Base-by-base conservation (phyloP, 352 stramenopile genomes). In the Globisporangium megalacanthum region DNA sequence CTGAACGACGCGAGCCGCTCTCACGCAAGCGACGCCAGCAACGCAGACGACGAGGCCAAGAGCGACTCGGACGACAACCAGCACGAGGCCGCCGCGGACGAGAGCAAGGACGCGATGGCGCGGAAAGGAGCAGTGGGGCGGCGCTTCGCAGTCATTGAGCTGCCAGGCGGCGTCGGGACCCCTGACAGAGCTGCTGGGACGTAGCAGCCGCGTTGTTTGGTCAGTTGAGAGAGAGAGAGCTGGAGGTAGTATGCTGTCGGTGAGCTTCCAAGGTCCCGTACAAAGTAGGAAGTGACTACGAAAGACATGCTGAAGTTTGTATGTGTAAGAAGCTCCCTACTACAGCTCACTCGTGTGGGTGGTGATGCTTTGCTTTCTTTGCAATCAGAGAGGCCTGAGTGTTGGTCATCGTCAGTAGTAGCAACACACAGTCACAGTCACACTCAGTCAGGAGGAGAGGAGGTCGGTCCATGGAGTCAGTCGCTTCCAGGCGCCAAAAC, bases 31-130 rank as follows among this genome's bases (percentile, higher is more conserved):
- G 6, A 7, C 11, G 52, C 20, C 29, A 39, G 9, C 22, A 49
- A 11, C 33, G 42, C 35, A 17, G 35, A 49, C 20, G 31, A 54
- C 20, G 53, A 60, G 41, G 22, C 42, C 58, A 54, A 64, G 35
- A 11, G 46, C 42, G 52, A 36, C 13, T 13, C 33, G 29, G 35
- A 5, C 4, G 39, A 50, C 29, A 48, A 20, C 29, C 44, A 64
- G 29, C 33, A 47, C 11, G 35, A 49, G n/a, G n/a, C n/a, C n/a
- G n/a, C n/a, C 29, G 31, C 42, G 37, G 41, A 55, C 22, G 53
- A 60, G 41, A 55, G 51, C 58, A 60, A 64, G 45, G 25, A 61
- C 42, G 53, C 22, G 33, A 54, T 64, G 52, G 42, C 35, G 15
- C 42, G 49, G 41, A 47, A 41, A n/a, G 58, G 58, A 17, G 58